These are phyloP conservation scores for Fusarium subtropicale DNA, from an alignment of 2,329 filamentous ascomycete species.

Conservation along the genomic window DNA sequence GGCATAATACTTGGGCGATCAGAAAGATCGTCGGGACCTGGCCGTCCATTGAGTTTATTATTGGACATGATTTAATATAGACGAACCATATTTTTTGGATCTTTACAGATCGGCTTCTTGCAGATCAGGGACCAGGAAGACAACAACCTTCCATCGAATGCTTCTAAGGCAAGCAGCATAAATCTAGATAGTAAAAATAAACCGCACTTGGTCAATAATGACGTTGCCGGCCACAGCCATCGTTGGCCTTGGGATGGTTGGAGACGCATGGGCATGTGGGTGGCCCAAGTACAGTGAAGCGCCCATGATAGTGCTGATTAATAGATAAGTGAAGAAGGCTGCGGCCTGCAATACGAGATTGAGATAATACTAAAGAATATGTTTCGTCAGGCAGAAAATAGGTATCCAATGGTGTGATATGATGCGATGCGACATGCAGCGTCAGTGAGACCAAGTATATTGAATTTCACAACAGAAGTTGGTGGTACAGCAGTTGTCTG, in stretches of 20 bases:
- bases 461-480: neutral
- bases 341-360: conserved; percentile 17
- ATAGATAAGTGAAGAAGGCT: conserved; percentile 3
- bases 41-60: neutral
- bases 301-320: neutral
- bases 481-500: neutral
- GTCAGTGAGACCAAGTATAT: neutral
- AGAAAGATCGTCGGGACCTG: neutral
- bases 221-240: conserved; percentile 6
- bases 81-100: neutral
- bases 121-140: conserved; percentile 1
- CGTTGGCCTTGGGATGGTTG: neutral
- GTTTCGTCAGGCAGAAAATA: neutral
- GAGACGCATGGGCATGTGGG: conserved; percentile 10
- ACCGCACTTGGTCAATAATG: conserved; percentile 23
- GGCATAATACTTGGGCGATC: neutral
- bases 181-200: neutral
- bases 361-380: conserved; percentile 1
- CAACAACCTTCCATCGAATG: neutral
- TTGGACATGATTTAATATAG: neutral
- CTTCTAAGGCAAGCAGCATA: conserved; percentile 14
- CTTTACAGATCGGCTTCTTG: neutral
- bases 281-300: conserved; percentile 7
- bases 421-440: neutral
- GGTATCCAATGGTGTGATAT: neutral